Evolutionary conservation across 2,329 filamentous ascomycete species (phyloP).

Genomic region (Immersiporthe knoxdaviesiana): DNA sequence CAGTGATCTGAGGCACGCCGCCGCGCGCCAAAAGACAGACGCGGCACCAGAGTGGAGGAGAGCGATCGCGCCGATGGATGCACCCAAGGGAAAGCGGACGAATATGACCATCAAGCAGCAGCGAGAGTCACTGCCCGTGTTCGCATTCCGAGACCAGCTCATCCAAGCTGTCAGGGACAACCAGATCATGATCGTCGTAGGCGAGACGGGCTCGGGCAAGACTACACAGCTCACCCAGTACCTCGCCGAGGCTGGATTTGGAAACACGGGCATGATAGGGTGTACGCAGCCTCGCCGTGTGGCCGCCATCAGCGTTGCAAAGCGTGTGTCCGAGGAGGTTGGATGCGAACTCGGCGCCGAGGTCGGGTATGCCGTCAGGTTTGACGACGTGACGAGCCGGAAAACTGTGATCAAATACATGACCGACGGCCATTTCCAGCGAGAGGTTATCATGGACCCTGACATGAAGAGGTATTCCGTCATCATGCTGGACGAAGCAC

Average conservation of each 20-base stretch:
- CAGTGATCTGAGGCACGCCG: constrained; percentile 75
- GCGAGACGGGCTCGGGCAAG: constrained; percentile 96
- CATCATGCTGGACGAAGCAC: constrained; percentile 97
- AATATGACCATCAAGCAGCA: constrained; percentile 94
- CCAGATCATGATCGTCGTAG: constrained; percentile 92
- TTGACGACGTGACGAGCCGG: constrained; percentile 89
- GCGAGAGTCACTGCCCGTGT: constrained; percentile 86
- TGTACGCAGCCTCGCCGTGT: constrained; percentile 97
- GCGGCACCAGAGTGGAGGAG: constrained; percentile 91
- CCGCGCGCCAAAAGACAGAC: constrained; percentile 62
- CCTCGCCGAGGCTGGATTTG: constrained; percentile 88
- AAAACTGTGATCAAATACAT: constrained; percentile 98
- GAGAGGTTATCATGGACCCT: constrained; percentile 91
- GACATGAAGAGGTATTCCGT: constrained; percentile 89
- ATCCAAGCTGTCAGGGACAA: constrained; percentile 86
- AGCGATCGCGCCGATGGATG: constrained; percentile 76
- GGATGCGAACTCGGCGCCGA: constrained; percentile 88
- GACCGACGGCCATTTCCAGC: constrained; percentile 97
- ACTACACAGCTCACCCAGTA: constrained; percentile 97
- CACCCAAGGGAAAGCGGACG: constrained; percentile 83
- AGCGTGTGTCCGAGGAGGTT: constrained; percentile 94
- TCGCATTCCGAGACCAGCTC: constrained; percentile 81
- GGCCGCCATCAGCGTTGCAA: constrained; percentile 95
- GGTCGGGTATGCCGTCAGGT: constrained; percentile 96
- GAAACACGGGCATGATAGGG: constrained; percentile 84